Conservation (phyloP, 176 grass and related monocot species). For the Calamus simplicifolius region DNA sequence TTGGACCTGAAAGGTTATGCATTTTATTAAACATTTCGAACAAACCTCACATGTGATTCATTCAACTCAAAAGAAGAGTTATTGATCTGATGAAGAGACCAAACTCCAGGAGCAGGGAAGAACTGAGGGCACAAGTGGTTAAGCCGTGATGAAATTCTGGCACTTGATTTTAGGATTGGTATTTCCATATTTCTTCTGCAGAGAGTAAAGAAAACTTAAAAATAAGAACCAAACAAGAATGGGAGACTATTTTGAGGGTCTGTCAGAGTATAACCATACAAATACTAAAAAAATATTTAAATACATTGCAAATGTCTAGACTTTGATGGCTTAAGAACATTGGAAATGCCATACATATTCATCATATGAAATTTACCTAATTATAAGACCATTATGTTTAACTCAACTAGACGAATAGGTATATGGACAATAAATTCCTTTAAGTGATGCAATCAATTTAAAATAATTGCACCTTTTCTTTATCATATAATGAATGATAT, state of each 20-base stretch:
- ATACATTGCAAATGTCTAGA: no score
- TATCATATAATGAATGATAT: no score
- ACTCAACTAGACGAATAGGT: no score
- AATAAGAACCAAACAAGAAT: slow-evolving; percentile 6
- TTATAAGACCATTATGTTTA: no score
- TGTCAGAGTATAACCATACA: no score
- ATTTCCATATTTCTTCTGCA: slow-evolving; percentile 89
- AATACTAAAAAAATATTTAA: no score
- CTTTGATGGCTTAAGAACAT: no score
- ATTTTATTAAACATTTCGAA: background rate
- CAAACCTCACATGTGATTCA: slow-evolving; percentile 20
- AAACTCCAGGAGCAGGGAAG: slow-evolving; percentile 80
- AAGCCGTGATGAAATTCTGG: slow-evolving; percentile 77
- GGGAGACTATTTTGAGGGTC: background rate
- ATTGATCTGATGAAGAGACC: slow-evolving; percentile 41
- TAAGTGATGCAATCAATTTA: no score
- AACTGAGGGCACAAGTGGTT: slow-evolving; percentile 85
- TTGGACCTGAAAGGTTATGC: background rate
- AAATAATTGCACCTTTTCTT: no score
- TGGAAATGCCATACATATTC: no score
- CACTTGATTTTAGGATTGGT: slow-evolving; percentile 86
- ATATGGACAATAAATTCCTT: no score
- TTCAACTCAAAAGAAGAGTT: slow-evolving; percentile 23
- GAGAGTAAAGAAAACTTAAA: background rate
- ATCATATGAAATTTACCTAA: no score